phyloP scores from a whole-genome alignment of 148 eudicot species.

The Dysphania ambrosioides region DNA sequence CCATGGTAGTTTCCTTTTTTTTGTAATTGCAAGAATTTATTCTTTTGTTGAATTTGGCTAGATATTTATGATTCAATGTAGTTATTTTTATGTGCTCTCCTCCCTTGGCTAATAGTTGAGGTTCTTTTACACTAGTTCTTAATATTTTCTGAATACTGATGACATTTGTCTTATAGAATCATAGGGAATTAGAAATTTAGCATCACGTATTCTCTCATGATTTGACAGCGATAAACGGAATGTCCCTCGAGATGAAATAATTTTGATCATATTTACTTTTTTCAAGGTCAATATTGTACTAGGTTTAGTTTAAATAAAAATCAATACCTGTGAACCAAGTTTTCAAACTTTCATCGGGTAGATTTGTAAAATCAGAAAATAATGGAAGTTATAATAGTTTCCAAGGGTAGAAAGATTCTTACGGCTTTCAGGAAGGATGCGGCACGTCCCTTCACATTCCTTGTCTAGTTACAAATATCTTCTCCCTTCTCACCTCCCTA shows the following conservation, averaged over 20 bases:
- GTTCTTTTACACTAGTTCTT: background rate
- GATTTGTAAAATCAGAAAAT: background rate
- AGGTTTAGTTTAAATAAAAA: background rate
- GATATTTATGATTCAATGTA: background rate
- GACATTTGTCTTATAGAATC: background rate
- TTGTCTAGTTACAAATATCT: no score
- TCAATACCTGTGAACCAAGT: background rate
- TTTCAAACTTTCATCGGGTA: background rate
- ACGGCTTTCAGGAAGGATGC: background rate
- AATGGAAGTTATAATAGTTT: background rate
- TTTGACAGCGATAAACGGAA: background rate
- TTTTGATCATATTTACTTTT: no score
- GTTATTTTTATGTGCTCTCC: background rate
- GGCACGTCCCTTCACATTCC: background rate
- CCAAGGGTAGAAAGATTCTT: background rate
- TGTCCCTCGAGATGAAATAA: no score
- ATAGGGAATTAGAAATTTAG: background rate
- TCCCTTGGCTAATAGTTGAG: background rate
- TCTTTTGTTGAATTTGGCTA: background rate
- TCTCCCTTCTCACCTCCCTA: background rate
- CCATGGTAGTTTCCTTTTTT: constrained; percentile 33
- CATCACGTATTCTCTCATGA: background rate
- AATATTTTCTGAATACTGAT: background rate
- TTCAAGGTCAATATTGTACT: background rate
- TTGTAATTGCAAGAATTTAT: background rate